A percentile compares a stretch with the other conserved stretches of the same genome.
phyloP scores from a whole-genome alignment of 2,329 filamentous ascomycete species.

The Venturia pyrina region DNA sequence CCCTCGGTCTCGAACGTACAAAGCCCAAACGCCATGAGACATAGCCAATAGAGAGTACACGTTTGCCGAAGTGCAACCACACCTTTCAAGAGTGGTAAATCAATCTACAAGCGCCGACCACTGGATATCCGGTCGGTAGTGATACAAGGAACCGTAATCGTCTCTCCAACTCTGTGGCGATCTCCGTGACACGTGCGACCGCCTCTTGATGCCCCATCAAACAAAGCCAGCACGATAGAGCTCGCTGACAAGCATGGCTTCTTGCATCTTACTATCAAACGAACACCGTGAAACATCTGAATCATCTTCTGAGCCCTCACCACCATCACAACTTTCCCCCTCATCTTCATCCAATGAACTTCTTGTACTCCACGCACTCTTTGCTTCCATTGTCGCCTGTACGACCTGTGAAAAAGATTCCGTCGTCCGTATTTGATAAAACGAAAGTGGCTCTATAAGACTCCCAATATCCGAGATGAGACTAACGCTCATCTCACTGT shows the following conservation, averaged over 20 bases:
- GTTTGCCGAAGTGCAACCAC: not conserved
- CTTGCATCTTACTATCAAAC: constrained; percentile 1
- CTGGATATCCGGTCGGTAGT: not conserved
- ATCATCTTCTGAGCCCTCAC: not conserved
- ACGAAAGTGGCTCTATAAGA: not conserved
- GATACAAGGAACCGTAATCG: not conserved
- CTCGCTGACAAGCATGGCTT: not conserved
- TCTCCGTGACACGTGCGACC: not conserved
- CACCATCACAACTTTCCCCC: not conserved
- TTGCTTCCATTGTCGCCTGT: not conserved
- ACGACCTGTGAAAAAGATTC: not conserved
- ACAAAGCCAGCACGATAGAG: too few species aligned
- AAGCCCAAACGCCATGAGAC: not conserved
- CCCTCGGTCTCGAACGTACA: not conserved
- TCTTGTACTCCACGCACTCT: not conserved
- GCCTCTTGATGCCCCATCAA: not conserved
- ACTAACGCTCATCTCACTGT: not conserved
- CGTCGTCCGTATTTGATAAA: not conserved
- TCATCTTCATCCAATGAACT: not conserved
- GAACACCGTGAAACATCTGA: not conserved
- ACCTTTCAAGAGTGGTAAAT: not conserved
- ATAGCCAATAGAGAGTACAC: not conserved
- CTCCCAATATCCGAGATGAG: not conserved
- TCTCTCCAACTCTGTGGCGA: not conserved
- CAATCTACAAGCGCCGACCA: not conserved